phyloP scores from a whole-genome alignment of 2,329 filamentous ascomycete species.

The Fusarium albosuccineum region DNA sequence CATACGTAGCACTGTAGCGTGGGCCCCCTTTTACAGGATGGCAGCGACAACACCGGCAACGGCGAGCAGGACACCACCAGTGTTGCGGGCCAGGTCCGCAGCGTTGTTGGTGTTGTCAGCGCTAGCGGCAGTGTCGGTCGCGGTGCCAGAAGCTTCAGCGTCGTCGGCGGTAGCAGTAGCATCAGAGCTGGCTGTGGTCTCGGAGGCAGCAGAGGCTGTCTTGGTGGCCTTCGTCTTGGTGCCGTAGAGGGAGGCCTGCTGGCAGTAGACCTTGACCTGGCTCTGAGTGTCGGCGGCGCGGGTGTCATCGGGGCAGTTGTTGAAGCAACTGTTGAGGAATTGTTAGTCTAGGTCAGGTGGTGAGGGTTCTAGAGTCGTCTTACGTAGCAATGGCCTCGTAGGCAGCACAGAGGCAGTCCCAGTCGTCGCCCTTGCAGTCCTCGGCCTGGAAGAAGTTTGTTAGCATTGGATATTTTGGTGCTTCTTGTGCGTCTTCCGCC shows the following conservation, averaged over 20 bases:
- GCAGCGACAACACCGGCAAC: constrained; percentile 55
- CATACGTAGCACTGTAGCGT: background rate
- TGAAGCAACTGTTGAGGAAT: constrained; percentile 60
- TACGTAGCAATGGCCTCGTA: constrained; percentile 62
- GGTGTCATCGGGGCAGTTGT: constrained; percentile 67
- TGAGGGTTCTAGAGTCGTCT: constrained; percentile 37
- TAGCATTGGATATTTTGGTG: background rate
- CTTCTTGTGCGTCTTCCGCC: background rate
- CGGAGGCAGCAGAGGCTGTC: constrained; percentile 38
- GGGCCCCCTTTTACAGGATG: constrained; percentile 49
- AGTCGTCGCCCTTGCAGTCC: constrained; percentile 57
- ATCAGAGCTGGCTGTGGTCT: constrained; percentile 31
- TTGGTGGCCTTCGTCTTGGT: constrained; percentile 48
- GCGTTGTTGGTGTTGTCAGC: constrained; percentile 45
- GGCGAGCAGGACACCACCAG: constrained; percentile 52
- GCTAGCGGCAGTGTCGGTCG: constrained; percentile 36
- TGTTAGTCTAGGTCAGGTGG: constrained; percentile 10
- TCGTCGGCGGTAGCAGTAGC: constrained; percentile 33
- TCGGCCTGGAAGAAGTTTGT: constrained; percentile 46
- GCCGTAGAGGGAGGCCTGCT: constrained; percentile 59
- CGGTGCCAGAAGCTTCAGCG: constrained; percentile 31
- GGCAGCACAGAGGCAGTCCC: constrained; percentile 61
- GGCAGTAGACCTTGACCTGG: constrained; percentile 60
- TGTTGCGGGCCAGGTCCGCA: constrained; percentile 49
- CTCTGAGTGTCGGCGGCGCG: constrained; percentile 51